Conservation (phyloP, 495 filamentous ascomycete species). For the Xanthoparmelia taractica region DNA sequence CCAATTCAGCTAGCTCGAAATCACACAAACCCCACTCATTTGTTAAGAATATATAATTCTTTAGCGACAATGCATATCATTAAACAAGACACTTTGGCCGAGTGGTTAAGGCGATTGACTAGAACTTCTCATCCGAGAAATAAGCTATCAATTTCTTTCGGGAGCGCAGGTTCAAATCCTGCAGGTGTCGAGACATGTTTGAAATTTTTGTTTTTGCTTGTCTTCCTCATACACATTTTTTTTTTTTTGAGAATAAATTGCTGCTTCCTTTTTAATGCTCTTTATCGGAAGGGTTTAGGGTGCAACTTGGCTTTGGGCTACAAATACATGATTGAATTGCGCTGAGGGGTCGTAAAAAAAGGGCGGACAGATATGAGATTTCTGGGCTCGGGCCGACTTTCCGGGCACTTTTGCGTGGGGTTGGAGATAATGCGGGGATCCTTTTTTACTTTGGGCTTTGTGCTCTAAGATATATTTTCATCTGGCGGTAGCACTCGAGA, state of each 20-base stretch:
- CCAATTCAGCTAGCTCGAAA: too few relatives aligned
- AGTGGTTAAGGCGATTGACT: conserved; percentile 17
- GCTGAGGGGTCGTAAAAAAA: too few relatives aligned
- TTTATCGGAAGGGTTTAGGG: too few relatives aligned
- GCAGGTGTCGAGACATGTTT: conserved; percentile 6
- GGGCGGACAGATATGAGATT: too few relatives aligned
- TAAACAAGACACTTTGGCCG: conserved; percentile 13
- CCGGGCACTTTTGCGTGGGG: too few relatives aligned
- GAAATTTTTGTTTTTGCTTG: not conserved
- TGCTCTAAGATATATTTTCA: not conserved
- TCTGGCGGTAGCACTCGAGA: not conserved
- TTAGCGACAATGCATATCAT: too few relatives aligned
- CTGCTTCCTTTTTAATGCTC: not conserved
- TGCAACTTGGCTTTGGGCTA: too few relatives aligned
- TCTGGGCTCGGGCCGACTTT: not conserved
- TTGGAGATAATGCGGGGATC: conserved; percentile 7
- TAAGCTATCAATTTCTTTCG: not conserved
- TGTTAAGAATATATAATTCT: too few relatives aligned
- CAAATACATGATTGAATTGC: too few relatives aligned
- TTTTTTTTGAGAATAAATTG: not conserved
- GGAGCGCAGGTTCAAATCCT: conserved; percentile 17
- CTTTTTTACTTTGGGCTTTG: not conserved
- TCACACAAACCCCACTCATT: too few relatives aligned
- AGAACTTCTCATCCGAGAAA: not conserved
- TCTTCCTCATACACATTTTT: too few relatives aligned